Evolutionary conservation across 2,329 filamentous ascomycete genomes (phyloP).

Genomic region (Coniosporium tulheliwenetii): DNA sequence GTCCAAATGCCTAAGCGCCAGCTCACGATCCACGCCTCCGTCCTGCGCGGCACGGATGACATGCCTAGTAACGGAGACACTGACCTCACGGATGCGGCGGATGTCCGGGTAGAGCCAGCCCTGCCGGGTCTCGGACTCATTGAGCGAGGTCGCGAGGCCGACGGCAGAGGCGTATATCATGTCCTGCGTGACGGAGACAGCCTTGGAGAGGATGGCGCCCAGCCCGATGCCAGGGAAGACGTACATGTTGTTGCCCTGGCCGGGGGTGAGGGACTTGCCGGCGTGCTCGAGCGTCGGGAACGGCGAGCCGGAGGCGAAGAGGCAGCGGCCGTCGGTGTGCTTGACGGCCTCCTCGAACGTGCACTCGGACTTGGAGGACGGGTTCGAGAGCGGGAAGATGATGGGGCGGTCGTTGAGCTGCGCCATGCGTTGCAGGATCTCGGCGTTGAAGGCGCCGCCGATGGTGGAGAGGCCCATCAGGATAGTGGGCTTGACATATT

Average conservation of each 20-base stretch:
- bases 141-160: conserved; percentile 63
- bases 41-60: conserved; percentile 85
- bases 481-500: conserved; percentile 88
- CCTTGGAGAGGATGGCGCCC: conserved; percentile 81
- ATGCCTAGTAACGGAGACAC: conserved; percentile 69
- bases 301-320: conserved; percentile 92
- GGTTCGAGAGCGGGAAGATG: conserved; percentile 87
- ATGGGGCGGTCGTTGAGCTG: conserved; percentile 53
- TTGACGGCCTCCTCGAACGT: conserved; percentile 87
- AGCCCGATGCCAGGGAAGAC: conserved; percentile 95
- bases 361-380: conserved; percentile 91
- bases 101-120: conserved; percentile 86
- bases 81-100: conserved; percentile 81
- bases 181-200: conserved; percentile 71
- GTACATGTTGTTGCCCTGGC: conserved; percentile 71
- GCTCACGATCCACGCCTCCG: conserved; percentile 44
- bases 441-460: conserved; percentile 83
- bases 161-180: conserved; percentile 95
- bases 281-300: conserved; percentile 50
- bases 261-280: conserved; percentile 31
- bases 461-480: conserved; percentile 90
- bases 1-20: conserved; percentile 46
- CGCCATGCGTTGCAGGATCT: conserved; percentile 51
- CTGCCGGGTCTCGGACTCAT: conserved; percentile 62
- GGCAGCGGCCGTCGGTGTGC: conserved; percentile 77